These are phyloP conservation scores for Thelonectria blattea DNA, from an alignment of 2,329 filamentous ascomycete genomes.

Conservation along the genomic window DNA sequence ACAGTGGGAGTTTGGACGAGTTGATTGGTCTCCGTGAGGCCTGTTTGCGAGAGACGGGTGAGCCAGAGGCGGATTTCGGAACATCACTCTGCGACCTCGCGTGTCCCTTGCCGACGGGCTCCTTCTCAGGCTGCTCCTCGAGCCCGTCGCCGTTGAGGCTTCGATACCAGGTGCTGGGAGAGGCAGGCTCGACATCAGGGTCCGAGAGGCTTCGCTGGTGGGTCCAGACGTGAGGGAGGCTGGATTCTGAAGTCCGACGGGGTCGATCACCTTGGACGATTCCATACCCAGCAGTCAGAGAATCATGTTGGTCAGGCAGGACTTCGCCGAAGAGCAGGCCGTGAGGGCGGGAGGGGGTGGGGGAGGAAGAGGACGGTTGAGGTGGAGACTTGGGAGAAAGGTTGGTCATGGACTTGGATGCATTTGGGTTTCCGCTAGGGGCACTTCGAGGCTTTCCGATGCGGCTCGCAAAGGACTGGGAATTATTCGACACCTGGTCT, in stretches of 20 bases:
- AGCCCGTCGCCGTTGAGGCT: slow-evolving; percentile 39
- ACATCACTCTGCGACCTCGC: slow-evolving; percentile 68
- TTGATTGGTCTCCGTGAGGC: slow-evolving; percentile 33
- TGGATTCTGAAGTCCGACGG: slow-evolving; percentile 75
- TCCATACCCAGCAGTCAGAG: slow-evolving; percentile 63
- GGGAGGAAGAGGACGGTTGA: slow-evolving; percentile 43
- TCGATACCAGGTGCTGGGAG: slow-evolving; percentile 71
- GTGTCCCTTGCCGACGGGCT: slow-evolving; percentile 43
- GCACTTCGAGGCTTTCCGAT: slow-evolving; percentile 57
- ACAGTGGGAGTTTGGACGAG: slow-evolving; percentile 54
- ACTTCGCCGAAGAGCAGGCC: slow-evolving; percentile 79
- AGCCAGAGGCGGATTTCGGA: slow-evolving; percentile 45
- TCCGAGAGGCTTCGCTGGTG: slow-evolving; percentile 64
- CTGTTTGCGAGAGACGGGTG: slow-evolving; percentile 43
- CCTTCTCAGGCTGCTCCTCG: slow-evolving; percentile 28
- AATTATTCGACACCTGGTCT: slow-evolving; percentile 58
- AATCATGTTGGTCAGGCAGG: slow-evolving; percentile 62
- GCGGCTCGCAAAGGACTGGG: slow-evolving; percentile 66
- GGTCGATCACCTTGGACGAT: slow-evolving; percentile 57
- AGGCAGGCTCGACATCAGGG: slow-evolving; percentile 63
- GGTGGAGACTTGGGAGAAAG: slow-evolving; percentile 41
- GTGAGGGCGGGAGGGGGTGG: slow-evolving; percentile 47
- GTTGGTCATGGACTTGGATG: slow-evolving; percentile 45
- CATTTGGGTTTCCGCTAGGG: slow-evolving; percentile 42
- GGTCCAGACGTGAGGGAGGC: slow-evolving; percentile 58